Percentiles rank a stretch among this genome's conserved stretches.
phyloP scores from a whole-genome alignment of 2,329 filamentous ascomycete genomes.

The Cyphellophora europaea region DNA sequence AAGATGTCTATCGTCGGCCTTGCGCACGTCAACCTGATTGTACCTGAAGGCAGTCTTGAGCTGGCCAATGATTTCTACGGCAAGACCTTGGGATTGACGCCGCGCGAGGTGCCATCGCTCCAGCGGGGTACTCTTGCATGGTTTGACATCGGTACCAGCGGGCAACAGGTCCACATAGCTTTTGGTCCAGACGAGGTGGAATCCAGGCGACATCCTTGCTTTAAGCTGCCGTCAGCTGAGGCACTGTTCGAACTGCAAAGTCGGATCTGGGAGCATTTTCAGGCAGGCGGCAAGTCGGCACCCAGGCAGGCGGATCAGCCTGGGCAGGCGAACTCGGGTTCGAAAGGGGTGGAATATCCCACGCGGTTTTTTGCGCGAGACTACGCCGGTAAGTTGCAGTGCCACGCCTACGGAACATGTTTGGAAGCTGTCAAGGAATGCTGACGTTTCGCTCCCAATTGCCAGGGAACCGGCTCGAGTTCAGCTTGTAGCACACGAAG shows the following conservation, averaged over 20 bases:
- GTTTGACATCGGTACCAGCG: conserved; percentile 26
- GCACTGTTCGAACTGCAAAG: conserved; percentile 39
- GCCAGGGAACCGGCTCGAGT: background rate
- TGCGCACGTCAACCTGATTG: conserved; percentile 50
- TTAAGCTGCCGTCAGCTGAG: conserved; percentile 40
- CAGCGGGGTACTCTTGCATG: conserved; percentile 46
- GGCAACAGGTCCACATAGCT: conserved; percentile 45
- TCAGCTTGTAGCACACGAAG: too few species aligned
- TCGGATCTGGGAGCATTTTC: conserved; percentile 43
- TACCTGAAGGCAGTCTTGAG: conserved; percentile 43
- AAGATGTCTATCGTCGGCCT: conserved; percentile 42
- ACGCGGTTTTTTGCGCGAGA: conserved; percentile 53
- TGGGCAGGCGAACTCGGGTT: conserved; percentile 35
- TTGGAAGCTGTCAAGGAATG: too few species aligned
- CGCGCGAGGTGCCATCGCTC: conserved; percentile 42
- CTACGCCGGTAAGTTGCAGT: conserved; percentile 45
- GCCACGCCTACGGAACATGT: too few species aligned
- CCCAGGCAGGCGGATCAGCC: conserved; percentile 48
- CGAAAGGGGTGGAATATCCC: conserved; percentile 50
- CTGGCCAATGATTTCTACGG: conserved; percentile 47
- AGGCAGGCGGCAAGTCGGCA: conserved; percentile 38
- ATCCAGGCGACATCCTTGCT: conserved; percentile 49
- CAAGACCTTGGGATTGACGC: conserved; percentile 44
- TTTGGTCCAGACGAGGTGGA: conserved; percentile 44
- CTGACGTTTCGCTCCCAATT: too few species aligned